Base-by-base conservation (phyloP, 192 early-diverging fungal genomes). In the Rhizoclosmatium sp. region DNA sequence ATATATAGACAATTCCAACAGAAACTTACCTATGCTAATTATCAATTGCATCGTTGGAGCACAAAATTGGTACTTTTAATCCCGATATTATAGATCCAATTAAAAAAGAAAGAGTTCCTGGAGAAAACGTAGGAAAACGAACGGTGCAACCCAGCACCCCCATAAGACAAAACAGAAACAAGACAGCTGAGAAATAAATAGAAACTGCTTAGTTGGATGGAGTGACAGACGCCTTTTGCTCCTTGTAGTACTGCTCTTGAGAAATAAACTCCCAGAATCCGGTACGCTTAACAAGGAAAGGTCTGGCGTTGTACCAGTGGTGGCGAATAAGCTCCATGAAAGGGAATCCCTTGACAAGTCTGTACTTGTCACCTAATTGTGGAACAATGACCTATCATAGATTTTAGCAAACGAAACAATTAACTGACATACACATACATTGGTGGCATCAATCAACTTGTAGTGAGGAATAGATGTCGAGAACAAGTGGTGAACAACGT, bases 401-500 rank as follows among this genome's bases (percentile, higher is more conserved):
- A 19, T 71, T 0, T 16, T 10, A 3, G 19, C 41, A 70, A 75
- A 10, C 4, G 42, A 42, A 19, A 74, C 12, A 40, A 42, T 62
- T 61, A 66, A 21, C 5, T 64, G 16, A 40, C 12, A 19, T 12
- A 21, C 71, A 16, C 79, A 16, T 72, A 80, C 77, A 16, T 61
- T 51, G 19, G 85, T 85, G 46, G 85, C 85, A n/a, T 85, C 85
- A 68, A 83, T 79, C 49, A 85, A 58, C 54, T 82, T 58, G 79
- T 85, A 85, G 58, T 85, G 85, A 1, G 85, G 85, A 75, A 85
- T 83, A 45, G 67, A 73, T 19, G 85, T 86, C 40, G 81, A 83
- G 49, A 86, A 84, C 56, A 86, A 59, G 73, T 86, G 85, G 76
- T 86, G 85, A 21, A 75, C 82, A 75, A 86, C 82, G 79, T 86